These are phyloP conservation scores for Telopea speciosissima DNA, from an alignment of 177 flowering plant species.

Conservation along the genomic window DNA sequence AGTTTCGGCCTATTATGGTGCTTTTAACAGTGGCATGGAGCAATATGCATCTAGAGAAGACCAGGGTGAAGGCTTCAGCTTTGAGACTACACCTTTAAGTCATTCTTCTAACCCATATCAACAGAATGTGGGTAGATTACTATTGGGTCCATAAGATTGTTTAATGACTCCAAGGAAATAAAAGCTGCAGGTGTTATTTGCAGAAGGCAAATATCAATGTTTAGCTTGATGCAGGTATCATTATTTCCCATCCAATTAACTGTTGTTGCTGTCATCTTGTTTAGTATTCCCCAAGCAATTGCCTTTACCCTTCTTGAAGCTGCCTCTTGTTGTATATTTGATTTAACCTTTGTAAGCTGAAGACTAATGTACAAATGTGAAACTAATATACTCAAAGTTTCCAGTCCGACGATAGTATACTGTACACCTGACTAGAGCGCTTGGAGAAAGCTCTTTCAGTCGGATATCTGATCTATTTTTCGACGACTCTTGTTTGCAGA, in stretches of 20 bases:
- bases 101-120: conserved; percentile 48
- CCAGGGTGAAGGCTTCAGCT: conserved; percentile 29
- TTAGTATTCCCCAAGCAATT: background rate
- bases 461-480: no score
- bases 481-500: no score
- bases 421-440: no score
- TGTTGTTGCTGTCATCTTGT: background rate
- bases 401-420: no score
- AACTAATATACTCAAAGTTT: background rate
- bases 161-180: background rate
- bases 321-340: background rate
- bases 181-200: background rate
- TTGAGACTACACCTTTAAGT: conserved; percentile 34
- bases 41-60: conserved; percentile 47
- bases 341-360: background rate
- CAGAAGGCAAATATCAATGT: background rate
- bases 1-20: conserved; percentile 31
- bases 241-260: background rate
- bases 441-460: no score
- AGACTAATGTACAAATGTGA: conserved; percentile 1
- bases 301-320: background rate
- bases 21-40: conserved; percentile 27
- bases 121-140: conserved; percentile 48
- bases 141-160: conserved; percentile 47
- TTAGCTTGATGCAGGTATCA: background rate